Evolutionary conservation across 2,329 filamentous ascomycete genomes (phyloP), one percentile per base, ranked within the genome.

Genomic region (Aspergillus niger): DNA sequence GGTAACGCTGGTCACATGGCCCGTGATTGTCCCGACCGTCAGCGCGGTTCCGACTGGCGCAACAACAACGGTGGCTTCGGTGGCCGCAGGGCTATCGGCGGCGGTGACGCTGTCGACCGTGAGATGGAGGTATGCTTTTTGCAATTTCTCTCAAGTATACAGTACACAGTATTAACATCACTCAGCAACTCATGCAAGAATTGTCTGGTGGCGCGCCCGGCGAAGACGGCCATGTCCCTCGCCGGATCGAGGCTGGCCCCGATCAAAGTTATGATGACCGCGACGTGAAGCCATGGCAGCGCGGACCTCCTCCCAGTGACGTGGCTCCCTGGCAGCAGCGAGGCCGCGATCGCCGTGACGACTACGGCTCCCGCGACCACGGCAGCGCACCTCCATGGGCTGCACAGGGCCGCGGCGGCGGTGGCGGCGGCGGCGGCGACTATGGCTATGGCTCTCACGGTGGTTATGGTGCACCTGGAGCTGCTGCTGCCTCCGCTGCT

Each of bases 1-100:
- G 95, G 95, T 69, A 97, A 98, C 75, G 93, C 95, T 66, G 95
- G 95, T 20, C 95, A 99, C 72, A 97, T 99, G 92, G 95, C 93
- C 68, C 89, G 94, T 70, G 95, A 99, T 80, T 99, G 95, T 85
- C 92, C 94, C 49, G 95, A 99, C 73, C 86, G 95, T 74, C 91
- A 95, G 81, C 88, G 91, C 74, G 95, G 95, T 70, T 87, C 89
- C 49, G 93, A 91, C 77, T 97, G 92, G 91, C 92, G 95, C 71
- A 97, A 97, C 72, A 87, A 91, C 69, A 85, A 62, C 44, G 63
- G 85, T 60, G 80, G 80, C 51, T 70, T 44, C 55, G 49, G 24
- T 28, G 55, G 55, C 52, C 72, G 75, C 60, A 78, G 85, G 75
- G 89, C 87, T 70, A 86, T 92, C 73, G 90, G 89, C 64, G 84